Evolutionary conservation across 2,329 filamentous ascomycete species (phyloP).

Genomic region (Spiromastix sp.): DNA sequence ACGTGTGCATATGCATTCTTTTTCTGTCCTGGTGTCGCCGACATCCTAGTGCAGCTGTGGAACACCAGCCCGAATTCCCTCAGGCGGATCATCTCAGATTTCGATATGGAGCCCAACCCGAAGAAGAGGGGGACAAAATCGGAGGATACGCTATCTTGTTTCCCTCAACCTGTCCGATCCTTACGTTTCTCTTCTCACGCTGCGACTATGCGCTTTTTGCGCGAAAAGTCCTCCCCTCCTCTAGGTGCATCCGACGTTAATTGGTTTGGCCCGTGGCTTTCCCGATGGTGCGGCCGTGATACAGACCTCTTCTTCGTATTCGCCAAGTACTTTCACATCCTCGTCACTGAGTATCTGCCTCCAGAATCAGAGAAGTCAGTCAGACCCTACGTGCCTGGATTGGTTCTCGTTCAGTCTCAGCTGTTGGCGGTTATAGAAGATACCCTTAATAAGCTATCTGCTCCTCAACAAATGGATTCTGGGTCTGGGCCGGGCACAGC

Average conservation of each 20-base stretch:
- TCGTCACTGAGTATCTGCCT: constrained; percentile 64
- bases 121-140: constrained; percentile 39
- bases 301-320: constrained; percentile 90
- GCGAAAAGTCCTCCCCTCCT: constrained; percentile 56
- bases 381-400: constrained; percentile 59
- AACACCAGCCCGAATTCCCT: constrained; percentile 57
- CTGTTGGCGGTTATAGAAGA: constrained; percentile 69
- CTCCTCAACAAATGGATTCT: constrained; percentile 35
- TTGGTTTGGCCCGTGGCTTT: constrained; percentile 78
- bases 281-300: constrained; percentile 76
- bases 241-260: constrained; percentile 61
- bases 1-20: constrained; percentile 89
- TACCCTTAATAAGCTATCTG: constrained; percentile 65
- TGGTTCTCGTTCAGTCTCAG: constrained; percentile 73
- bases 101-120: constrained; percentile 49
- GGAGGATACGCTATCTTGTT: constrained; percentile 56
- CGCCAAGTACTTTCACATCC: constrained; percentile 73
- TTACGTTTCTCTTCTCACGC: constrained; percentile 55
- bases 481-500: constrained; percentile 40
- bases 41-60: constrained; percentile 76
- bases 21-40: constrained; percentile 77
- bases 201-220: constrained; percentile 48
- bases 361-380: constrained; percentile 42
- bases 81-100: constrained; percentile 60
- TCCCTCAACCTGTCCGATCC: constrained; percentile 55